Evolutionary conservation across 805 yeast species (phyloP), one percentile per base, ranked within the genome.

Genomic region (Candida broadrunensis): DNA sequence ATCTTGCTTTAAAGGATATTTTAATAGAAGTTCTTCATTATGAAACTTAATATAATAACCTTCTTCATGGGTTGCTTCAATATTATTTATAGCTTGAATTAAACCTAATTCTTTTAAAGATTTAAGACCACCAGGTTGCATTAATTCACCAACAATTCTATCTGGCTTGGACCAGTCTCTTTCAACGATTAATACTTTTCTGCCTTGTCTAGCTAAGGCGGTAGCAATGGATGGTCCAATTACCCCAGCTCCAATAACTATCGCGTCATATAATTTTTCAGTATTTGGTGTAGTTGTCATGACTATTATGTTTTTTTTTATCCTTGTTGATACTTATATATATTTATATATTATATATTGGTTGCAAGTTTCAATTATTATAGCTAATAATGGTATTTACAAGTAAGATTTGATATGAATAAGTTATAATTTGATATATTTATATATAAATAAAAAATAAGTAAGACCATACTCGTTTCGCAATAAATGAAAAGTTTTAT

Each of bases 181-280:
- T 59, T 93, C 99, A 14, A 85, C 70, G 16, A 85, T 73, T 38
- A 85, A 62, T 6, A 93, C 97, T 38, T 75, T 74, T 50, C 96
- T 75, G 24, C 98, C 98, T 55, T 87, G 95, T 52, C 91, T 76
- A 1, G 96, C 98, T 41, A 93, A 67, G 3, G 86, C 89, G 1
- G 89, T 85, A 33, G 97, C 97, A 15, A 91, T 73, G 41, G 91
- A 83, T 2, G 99, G 97, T 1, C 99, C 99, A 18, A 88, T 83
- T 16, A 91, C 96, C 41, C 99, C 99, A n/a, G 98, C 97, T n/a
- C 99, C 99, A 30, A 93, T 81, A 19, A 93, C 85, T 32, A 91
- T 81, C 37, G 83, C 91, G 56, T 93, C 99, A 63, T 79, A 88
- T 24, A 27, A 16, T 20, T 34, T 39, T 29, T 29, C 32, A 14